These are phyloP conservation scores for Nannochloropsis salina DNA, from an alignment of 108 stramenopile species.

Conservation along the genomic window DNA sequence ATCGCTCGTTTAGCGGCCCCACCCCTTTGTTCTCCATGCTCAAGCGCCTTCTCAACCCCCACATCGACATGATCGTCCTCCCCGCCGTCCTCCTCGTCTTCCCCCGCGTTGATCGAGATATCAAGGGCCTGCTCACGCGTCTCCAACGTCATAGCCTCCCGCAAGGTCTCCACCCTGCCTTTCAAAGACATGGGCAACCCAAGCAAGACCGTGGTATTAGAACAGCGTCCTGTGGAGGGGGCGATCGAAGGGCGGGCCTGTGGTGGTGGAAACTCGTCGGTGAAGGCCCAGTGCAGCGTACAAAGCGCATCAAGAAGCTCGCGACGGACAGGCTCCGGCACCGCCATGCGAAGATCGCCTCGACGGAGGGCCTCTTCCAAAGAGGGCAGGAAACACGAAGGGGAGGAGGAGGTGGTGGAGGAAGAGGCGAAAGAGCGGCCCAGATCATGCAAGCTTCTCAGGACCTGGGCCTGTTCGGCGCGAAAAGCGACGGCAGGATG, in stretches of 20 bases:
- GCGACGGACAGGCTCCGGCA: conserved; percentile 41
- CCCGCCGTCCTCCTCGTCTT: neutral
- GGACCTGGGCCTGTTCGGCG: conserved; percentile 54
- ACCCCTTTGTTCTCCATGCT: conserved; percentile 5
- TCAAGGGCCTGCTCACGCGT: neutral
- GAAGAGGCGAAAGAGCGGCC: neutral
- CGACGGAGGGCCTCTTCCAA: conserved; percentile 22
- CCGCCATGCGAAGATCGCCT: conserved; percentile 63
- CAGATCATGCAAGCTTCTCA: conserved; percentile 50
- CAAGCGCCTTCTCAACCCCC: conserved; percentile 23
- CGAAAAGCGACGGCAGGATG: conserved; percentile 63
- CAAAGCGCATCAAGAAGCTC: conserved; percentile 67
- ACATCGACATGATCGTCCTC: conserved; percentile 28
- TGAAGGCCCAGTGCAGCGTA: conserved; percentile 68
- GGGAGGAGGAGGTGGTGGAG: neutral
- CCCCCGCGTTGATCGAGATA: conserved; percentile 8
- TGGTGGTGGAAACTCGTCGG: conserved; percentile 56
- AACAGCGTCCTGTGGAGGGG: neutral
- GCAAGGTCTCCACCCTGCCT: neutral
- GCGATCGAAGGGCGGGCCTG: neutral
- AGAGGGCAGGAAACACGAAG: neutral
- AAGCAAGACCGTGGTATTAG: neutral
- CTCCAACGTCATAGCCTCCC: neutral
- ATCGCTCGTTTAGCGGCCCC: neutral
- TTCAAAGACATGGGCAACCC: neutral